phyloP scores from a whole-genome alignment of 106 monocot genomes.

The Phalaenopsis equestris region DNA sequence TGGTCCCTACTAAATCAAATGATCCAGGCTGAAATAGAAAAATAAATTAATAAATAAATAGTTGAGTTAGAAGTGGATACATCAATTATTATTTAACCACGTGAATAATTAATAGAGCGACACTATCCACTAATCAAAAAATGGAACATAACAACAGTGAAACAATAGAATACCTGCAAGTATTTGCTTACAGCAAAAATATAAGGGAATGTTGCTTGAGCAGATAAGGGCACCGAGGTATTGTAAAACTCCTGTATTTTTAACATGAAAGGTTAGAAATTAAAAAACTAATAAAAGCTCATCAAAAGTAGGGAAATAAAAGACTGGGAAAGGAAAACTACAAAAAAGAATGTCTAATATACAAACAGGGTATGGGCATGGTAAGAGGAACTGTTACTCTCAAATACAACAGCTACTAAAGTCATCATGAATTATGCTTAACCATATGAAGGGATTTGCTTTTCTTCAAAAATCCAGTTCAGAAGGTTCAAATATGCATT shows the following conservation, averaged over 20 bases:
- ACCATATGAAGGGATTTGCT: not conserved
- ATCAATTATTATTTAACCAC: not conserved
- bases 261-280: not conserved
- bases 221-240: conserved; percentile 62
- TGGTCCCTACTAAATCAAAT: conserved; percentile 89
- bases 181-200: conserved; percentile 80
- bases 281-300: not conserved
- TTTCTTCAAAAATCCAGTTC: not conserved
- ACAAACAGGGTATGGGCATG: not conserved
- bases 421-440: not conserved
- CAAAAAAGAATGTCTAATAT: not conserved
- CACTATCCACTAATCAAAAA: not conserved
- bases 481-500: not conserved
- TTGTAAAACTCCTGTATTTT: conserved; percentile 66
- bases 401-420: not conserved
- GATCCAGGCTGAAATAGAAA: conserved; percentile 60
- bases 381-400: not conserved
- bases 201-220: conserved; percentile 90
- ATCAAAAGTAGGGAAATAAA: not conserved
- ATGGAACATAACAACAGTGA: not conserved
- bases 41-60: not conserved
- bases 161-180: conserved; percentile 58
- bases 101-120: not conserved
- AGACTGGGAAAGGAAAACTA: not conserved
- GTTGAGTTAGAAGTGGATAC: not conserved